Evolutionary conservation across 2,329 filamentous ascomycete genomes (phyloP).

Genomic region (Epichloe scottii): DNA sequence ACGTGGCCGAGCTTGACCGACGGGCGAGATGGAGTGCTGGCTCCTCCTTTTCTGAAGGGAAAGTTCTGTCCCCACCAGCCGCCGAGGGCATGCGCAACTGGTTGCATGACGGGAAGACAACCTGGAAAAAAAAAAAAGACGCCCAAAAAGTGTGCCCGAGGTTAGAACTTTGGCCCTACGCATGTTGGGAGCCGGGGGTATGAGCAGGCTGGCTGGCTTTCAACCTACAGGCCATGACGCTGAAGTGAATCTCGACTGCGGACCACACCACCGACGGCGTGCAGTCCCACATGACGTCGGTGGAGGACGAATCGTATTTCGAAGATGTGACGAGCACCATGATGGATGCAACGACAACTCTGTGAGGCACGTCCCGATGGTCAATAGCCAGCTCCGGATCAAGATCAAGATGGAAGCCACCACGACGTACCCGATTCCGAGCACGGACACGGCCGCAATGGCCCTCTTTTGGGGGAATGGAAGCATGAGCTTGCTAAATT

Average conservation of each 20-base stretch:
- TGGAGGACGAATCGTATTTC: neutral
- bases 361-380: neutral
- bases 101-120: constrained; percentile 5
- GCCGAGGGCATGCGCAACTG: constrained; percentile 2
- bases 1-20: neutral
- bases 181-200: neutral
- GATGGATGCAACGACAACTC: neutral
- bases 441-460: constrained; percentile 2
- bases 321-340: neutral
- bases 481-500: neutral
- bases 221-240: neutral
- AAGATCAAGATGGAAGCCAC: neutral
- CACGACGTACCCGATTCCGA: neutral
- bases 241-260: constrained; percentile 3
- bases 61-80: constrained; percentile 5
- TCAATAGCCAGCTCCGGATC: neutral
- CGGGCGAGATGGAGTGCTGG: neutral
- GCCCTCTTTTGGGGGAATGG: neutral
- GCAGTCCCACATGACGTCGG: constrained; percentile 1
- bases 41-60: neutral
- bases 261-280: neutral
- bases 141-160: neutral
- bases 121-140: neutral
- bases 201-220: too few relatives aligned
- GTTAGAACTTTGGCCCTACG: neutral